Evolutionary conservation across 805 yeast species (phyloP), one percentile per base, ranked within the genome.

Genomic region (Cyberlindnera veronae): DNA sequence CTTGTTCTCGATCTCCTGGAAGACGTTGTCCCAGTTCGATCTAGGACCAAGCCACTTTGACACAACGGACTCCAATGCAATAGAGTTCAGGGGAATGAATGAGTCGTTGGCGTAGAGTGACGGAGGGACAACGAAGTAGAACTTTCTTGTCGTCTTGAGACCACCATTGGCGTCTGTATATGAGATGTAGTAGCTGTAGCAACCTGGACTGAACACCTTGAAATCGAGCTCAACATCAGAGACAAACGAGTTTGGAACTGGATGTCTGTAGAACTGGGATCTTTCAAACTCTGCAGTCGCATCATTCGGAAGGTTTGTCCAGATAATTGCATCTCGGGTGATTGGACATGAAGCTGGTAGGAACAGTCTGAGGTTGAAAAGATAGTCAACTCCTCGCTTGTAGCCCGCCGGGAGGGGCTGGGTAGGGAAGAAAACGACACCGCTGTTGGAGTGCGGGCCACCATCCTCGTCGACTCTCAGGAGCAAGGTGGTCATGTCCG

Each of bases 1-100:
- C 62, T 93, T 93, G 8, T 64, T 58, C 13, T 81, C 64, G 32
- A 91, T 74, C 33, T 74, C 74, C 2, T 61, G 58, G 43, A 91
- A 84, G 41, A 84, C 66, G 1, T 63, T 58, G 41, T 77, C 76
- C 98, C 98, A 91, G 12, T 75, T 62, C 2, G 60, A 58, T 36
- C 62, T 61, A 2, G 77, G 72, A 2, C 97, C 96, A 65, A 90
- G 76, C 91, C 96, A 88, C 65, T 91, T 91, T 29, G 96, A 86
- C 4, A 91, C 77, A 29, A 93, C 80, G 1, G 95, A 77, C 61
- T 90, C 93, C 57, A 91, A 68, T 34, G 86, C 82, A 46, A 91
- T 74, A 8, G 90, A 74, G 55, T 90, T 86, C 55, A 90, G 72
- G 2, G 91, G 82, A 22, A 90, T 52, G 49, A 71, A 78, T 14